A percentile compares a stretch with the other conserved stretches of the same genome.
These are phyloP conservation scores for Suhomyces anneliseae DNA, from an alignment of 1,139 yeast species.

Conservation along the genomic window DNA sequence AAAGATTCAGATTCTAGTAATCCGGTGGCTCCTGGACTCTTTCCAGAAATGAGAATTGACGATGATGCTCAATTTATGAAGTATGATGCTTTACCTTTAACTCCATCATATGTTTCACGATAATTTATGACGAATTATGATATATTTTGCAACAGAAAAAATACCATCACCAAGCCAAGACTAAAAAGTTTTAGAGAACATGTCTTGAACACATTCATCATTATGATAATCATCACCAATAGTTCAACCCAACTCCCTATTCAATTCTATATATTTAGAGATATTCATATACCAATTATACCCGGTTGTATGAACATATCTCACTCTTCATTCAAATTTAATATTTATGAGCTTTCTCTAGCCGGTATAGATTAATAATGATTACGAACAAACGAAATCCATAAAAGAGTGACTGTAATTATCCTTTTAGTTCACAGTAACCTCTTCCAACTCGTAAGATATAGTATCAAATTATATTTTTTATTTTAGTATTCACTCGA, in stretches of 20 bases:
- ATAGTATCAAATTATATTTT: too few species aligned
- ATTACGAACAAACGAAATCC: neutral
- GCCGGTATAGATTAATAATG: neutral
- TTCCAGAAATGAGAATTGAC: constrained; percentile 35
- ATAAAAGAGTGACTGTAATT: neutral
- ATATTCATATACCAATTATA: neutral
- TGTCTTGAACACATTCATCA: neutral
- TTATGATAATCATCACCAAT: neutral
- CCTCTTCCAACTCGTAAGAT: too few species aligned
- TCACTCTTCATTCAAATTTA: too few species aligned
- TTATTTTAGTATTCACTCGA: too few species aligned
- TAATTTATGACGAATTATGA: neutral
- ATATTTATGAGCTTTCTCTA: neutral
- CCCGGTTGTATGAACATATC: neutral
- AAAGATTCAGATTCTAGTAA: constrained; percentile 15
- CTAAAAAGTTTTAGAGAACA: neutral
- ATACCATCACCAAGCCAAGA: neutral
- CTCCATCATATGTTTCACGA: constrained; percentile 26
- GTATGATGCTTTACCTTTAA: constrained; percentile 31
- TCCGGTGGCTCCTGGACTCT: constrained; percentile 36
- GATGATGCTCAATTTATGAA: constrained; percentile 26
- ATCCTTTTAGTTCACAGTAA: neutral
- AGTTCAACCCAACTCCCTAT: neutral
- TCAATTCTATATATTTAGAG: neutral
- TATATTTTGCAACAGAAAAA: neutral